Conservation (phyloP, 2,329 filamentous ascomycete genomes). For the Sclerotinia minor region DNA sequence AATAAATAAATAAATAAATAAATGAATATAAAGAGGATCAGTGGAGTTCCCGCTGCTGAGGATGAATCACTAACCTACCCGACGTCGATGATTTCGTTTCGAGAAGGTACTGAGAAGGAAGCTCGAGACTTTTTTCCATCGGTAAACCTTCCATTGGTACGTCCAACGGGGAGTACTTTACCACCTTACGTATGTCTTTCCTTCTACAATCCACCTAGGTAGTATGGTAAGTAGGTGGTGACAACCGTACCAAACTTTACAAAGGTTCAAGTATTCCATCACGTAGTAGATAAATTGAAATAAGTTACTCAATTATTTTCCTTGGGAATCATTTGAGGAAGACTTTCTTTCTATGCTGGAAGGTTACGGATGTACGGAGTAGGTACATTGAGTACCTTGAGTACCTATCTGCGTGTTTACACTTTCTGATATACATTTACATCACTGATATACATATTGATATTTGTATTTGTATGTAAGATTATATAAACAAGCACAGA, state of each 20-base stretch:
- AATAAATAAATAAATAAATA: too few species aligned
- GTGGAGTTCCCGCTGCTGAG: slow-evolving; percentile 2
- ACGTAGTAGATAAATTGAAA: neutral
- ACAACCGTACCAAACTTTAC: neutral
- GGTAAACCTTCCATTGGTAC: neutral
- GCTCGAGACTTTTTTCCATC: slow-evolving; percentile 1
- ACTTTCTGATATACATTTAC: neutral
- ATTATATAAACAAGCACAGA: neutral
- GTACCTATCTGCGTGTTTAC: neutral
- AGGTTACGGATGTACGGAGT: too few species aligned
- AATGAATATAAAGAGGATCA: neutral
- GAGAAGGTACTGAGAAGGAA: neutral
- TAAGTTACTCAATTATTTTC: too few species aligned
- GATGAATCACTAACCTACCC: neutral
- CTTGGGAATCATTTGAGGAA: neutral
- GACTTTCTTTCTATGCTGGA: neutral
- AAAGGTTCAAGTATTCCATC: neutral
- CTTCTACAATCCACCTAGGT: neutral
- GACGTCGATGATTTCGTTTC: slow-evolving; percentile 5
- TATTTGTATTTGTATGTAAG: too few species aligned
- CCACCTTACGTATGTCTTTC: slow-evolving; percentile 3
- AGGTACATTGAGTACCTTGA: neutral
- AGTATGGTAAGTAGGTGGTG: neutral
- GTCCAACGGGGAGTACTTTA: too few species aligned
- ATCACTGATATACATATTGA: neutral